Base-by-base conservation (phyloP, 208 protist genomes). In the Trypanosomatidae sp. region DNA sequence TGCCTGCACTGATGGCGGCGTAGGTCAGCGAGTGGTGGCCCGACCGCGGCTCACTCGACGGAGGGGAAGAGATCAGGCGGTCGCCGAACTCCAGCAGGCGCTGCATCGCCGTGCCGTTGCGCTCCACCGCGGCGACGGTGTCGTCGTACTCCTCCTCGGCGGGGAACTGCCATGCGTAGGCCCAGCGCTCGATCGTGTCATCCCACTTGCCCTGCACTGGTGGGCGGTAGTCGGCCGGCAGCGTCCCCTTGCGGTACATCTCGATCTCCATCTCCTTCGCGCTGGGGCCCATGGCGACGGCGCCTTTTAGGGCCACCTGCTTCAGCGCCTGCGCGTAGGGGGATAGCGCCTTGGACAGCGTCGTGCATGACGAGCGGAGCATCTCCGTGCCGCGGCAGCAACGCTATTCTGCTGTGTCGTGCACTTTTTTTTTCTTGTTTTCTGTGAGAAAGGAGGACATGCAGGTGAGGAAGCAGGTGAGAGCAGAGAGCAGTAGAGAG, bases 101-200 rank as follows among this genome's bases (percentile, higher is more conserved):
- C 59, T 82, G 82, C 84, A 97, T 89, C 9, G 62, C 83, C 15
- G 62, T 69, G 3, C 49, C 74, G 73, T 97, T 94, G 13, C 74
- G 73, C 66, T 86, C 83, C 6, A 94, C 76, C 0, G 77, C 64
- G 8, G 79, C 36, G 12, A 89, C 81, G 30, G 79, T 71, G 69
- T 92, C 87, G 33, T 91, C 87, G 52, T 76, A 73, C 33, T 90
- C 89, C 62, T 97, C 91, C 66, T 88, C 84, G n/a, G 91, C 91
- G 5, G 93, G 93, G 73, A 92, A 95, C 74, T 97, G 93, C 91
- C 93, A 97, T 19, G 93, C 93, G 69, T 97, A 95, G 13, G 93
- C 87, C 91, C 93, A 97, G 6, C 93, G 89, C 76, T 97, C 91
- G 58, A 95, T 95, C 15, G 91, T 96, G 76, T 97, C 93, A 73